These are phyloP conservation scores for Nannochloropsis oceanica DNA, from an alignment of 108 stramenopile species.

Conservation along the genomic window DNA sequence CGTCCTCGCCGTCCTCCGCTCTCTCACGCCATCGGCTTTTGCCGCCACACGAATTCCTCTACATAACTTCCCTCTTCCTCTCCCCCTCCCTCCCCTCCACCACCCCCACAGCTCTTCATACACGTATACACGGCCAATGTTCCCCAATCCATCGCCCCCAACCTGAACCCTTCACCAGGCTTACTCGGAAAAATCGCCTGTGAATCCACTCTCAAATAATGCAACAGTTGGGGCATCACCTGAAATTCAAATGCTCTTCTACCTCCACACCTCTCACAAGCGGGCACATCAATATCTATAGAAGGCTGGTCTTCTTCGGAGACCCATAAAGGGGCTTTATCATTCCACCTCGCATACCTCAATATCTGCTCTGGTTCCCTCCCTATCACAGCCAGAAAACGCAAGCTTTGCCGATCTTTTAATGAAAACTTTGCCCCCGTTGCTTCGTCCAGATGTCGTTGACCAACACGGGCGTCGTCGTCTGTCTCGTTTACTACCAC, in stretches of 20 bases:
- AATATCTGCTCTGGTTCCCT: not conserved
- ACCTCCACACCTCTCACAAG: not conserved
- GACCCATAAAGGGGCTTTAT: not conserved
- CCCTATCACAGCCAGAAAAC: not conserved
- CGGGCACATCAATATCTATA: not conserved
- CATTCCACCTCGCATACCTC: not conserved
- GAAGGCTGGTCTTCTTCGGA: not conserved
- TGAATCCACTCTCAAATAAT: not conserved
- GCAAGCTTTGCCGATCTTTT: not conserved
- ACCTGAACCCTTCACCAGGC: not conserved
- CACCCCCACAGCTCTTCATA: not conserved
- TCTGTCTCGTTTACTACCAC: not conserved
- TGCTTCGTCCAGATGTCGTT: not conserved
- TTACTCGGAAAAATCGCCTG: not conserved
- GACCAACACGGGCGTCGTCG: not conserved
- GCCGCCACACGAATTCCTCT: not conserved
- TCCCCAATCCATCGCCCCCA: not conserved
- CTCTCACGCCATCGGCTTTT: not conserved
- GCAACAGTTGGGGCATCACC: not conserved
- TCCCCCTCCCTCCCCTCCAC: not conserved
- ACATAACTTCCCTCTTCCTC: not conserved
- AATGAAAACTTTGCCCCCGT: not conserved
- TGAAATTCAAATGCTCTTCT: not conserved
- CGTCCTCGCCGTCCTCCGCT: not conserved
- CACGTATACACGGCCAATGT: not conserved